Base-by-base conservation (phyloP, 2,329 filamentous ascomycete species). In the Westerdykella ornata region DNA sequence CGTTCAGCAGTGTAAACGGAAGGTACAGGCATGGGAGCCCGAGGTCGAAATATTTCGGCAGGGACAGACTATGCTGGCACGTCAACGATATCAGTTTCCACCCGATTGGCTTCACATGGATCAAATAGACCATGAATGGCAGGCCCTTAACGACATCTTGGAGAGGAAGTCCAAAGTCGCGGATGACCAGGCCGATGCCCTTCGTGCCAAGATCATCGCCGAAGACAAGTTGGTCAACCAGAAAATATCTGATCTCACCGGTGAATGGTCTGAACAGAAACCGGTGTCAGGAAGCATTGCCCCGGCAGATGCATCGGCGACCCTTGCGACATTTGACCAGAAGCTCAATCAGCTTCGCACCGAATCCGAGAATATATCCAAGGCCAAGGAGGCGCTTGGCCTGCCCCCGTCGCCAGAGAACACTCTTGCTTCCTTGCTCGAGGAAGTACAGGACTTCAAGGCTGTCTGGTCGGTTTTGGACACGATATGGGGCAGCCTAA, bases 381-480 rank as follows among this genome's bases (percentile, higher is more conserved):
- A 88, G 65, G 94, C 94, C 2, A 98, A 97, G 68, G 92, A 99
- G 65, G 92, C 92, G 3, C 80, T 99, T 32, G 88, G 95, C 60
- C 77, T 99, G 32, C 85, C 90, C 3, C 77, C 85, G 2, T 85
- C 80, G 41, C 73, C 83, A 0, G 87, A 95, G 53, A 85, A 84
- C 38, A 81, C 84, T n/a, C 78, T 99, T 16, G 75, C 79, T n/a
- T 78, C 84, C 18, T 85, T 96, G 7, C 74, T 97, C 13, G 90
- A 97, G 63, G 92, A 99, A 68, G 88, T 99, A 2, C 88, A 94
- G 47, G 92, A 99, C 66, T 98, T 98, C 72, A 94, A 95, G 69
- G 96, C 90, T 15, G 92, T 99, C 8, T 99, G 92, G 92, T 86
- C 90, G 22, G 90, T 86, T 37, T 72, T 99, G 37, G 90, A 88